Evolutionary conservation across 495 filamentous ascomycete species (phyloP).

Genomic region (Xylaria bambusicola): DNA sequence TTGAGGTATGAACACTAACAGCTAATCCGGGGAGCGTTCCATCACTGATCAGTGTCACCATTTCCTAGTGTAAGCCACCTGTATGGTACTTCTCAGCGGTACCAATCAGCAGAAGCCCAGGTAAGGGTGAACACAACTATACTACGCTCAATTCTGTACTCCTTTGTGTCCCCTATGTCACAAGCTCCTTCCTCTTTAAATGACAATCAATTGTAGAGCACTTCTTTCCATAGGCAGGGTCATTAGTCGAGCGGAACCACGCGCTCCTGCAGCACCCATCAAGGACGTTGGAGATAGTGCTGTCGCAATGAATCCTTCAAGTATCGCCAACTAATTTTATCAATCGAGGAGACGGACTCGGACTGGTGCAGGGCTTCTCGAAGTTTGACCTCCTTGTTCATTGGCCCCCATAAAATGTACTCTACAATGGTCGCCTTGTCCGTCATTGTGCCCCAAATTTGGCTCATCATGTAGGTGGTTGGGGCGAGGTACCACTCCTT

Average conservation of each 20-base stretch:
- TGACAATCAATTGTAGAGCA: neutral
- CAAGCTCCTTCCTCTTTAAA: neutral
- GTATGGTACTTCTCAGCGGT: slow-evolving; percentile 3
- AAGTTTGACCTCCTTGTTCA: neutral
- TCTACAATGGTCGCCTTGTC: slow-evolving; percentile 2
- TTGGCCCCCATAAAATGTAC: neutral
- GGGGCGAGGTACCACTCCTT: neutral
- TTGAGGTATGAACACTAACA: neutral
- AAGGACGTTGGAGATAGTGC: neutral
- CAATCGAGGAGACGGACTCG: too few relatives aligned
- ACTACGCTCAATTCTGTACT: too few relatives aligned
- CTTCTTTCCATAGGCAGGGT: neutral
- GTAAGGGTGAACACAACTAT: slow-evolving; percentile 2
- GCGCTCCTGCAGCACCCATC: neutral
- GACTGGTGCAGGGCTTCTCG: slow-evolving; percentile 6
- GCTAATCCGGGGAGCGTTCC: neutral
- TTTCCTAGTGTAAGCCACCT: neutral
- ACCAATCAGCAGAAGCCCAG: slow-evolving; percentile 5
- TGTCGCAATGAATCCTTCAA: neutral
- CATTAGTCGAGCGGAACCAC: neutral
- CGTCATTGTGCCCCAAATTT: neutral
- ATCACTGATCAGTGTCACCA: neutral
- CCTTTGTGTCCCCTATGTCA: too few relatives aligned
- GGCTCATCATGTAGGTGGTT: neutral
- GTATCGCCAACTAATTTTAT: neutral